phyloP scores from a whole-genome alignment of 2,329 filamentous ascomycete species.

The Aspergillus arachidicola region DNA sequence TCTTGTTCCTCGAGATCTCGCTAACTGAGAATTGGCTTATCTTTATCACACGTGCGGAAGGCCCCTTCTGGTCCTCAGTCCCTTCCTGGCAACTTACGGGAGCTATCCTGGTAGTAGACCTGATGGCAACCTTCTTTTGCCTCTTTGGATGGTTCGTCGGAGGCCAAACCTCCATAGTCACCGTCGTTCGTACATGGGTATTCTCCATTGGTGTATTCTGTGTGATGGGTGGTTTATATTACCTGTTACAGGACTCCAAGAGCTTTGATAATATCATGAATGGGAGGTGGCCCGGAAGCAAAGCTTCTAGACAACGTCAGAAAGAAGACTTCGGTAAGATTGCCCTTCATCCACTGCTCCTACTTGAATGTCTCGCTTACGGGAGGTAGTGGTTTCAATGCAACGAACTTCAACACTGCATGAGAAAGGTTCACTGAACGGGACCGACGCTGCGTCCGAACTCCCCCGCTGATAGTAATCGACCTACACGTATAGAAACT shows the following conservation, averaged over 20 bases:
- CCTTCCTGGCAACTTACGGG: slow-evolving; percentile 82
- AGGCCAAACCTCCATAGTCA: slow-evolving; percentile 73
- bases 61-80: slow-evolving; percentile 86
- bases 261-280: slow-evolving; percentile 94
- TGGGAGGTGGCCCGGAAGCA: slow-evolving; percentile 77
- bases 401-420: slow-evolving; percentile 90
- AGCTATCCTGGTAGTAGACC: slow-evolving; percentile 79
- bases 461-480: neutral
- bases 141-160: slow-evolving; percentile 81
- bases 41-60: slow-evolving; percentile 92
- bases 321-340: slow-evolving; percentile 86
- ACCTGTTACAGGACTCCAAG: slow-evolving; percentile 77
- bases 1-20: slow-evolving; percentile 87
- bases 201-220: slow-evolving; percentile 90
- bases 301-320: slow-evolving; percentile 76
- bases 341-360: slow-evolving; percentile 1
- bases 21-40: slow-evolving; percentile 95
- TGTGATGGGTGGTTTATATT: slow-evolving; percentile 76
- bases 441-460: slow-evolving; percentile 8
- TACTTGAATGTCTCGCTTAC: slow-evolving; percentile 50
- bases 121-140: slow-evolving; percentile 82
- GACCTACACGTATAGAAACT: neutral
- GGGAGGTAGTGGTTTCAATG: slow-evolving; percentile 72
- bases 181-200: slow-evolving; percentile 86
- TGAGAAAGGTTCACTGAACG: slow-evolving; percentile 64